Percentiles rank a stretch among this genome's conserved stretches.
Conservation (phyloP, 345 rosid genomes). For the Hibiscus tridactylites region DNA sequence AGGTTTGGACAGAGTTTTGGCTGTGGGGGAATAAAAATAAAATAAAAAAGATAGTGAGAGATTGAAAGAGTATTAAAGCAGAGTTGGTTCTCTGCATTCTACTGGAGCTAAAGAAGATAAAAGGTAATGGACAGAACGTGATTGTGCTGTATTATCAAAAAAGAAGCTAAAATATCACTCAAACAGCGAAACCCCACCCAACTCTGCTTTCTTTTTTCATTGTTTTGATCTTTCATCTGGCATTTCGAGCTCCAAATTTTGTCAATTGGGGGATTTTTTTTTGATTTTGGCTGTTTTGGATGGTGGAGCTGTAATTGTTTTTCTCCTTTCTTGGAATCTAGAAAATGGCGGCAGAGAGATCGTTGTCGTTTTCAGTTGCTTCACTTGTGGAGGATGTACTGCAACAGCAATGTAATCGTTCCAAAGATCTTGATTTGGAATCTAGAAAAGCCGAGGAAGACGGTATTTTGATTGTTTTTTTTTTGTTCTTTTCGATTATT, state of each 20-base stretch:
- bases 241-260: background rate
- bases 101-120: slow-evolving; percentile 14
- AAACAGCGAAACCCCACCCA: background rate
- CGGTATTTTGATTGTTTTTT: slow-evolving; percentile 23
- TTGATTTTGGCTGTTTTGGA: slow-evolving; percentile 7
- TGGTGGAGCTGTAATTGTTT: slow-evolving; percentile 7
- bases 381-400: slow-evolving; percentile 61
- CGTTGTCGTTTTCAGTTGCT: slow-evolving; percentile 47
- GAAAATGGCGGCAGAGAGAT: slow-evolving; percentile 36
- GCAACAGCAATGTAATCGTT: slow-evolving; percentile 53
- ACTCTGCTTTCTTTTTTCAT: background rate
- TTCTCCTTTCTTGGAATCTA: background rate
- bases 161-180: background rate
- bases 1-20: slow-evolving; percentile 22
- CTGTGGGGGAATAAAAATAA: background rate
- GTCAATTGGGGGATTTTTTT: slow-evolving; percentile 4
- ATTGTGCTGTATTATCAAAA: slow-evolving; percentile 18
- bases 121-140: slow-evolving; percentile 25
- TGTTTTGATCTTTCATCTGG: slow-evolving; percentile 7
- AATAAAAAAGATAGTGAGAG: background rate
- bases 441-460: slow-evolving; percentile 66
- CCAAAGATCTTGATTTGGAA: slow-evolving; percentile 46
- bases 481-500: background rate
- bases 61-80: slow-evolving; percentile 32
- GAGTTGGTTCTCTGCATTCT: slow-evolving; percentile 22